Evolutionary conservation across 306 rosid species (phyloP), one percentile per base, ranked within the genome.

Genomic region (Casuarina cunninghamiana): DNA sequence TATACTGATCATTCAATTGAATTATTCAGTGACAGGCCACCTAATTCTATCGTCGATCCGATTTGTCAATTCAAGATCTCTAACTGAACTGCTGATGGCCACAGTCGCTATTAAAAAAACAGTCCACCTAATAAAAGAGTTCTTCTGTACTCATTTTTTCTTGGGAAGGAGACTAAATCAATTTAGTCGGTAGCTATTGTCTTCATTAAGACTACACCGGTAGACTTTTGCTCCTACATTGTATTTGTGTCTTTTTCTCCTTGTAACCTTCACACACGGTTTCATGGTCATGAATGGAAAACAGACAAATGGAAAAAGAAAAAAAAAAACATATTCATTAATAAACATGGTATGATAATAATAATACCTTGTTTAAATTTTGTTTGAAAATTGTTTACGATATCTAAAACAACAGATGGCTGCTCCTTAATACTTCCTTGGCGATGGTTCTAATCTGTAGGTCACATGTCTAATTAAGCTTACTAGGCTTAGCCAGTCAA

Each of bases 41-140:
- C 90, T 85, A 88, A 80, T 83, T 83, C 10, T 11, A 62, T 16
- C 32, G 53, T 38, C 46, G 48, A 55, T 45, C 6, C 2, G 16
- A 71, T 70, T 9, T 72, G 43, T 75, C 5, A 6, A 32, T 38
- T 37, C 78, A 75, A 83, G 72, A 68, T 76, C 78, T 84, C 88
- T 84, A 85, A 87, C 87, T 82, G 61, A 84, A 84, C 74, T 84
- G 87, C 78, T 69, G 92, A 86, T 86, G 19, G 78, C 74, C 76
- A 75, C 83, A 81, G 84, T 85, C 84, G 72, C 78, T 42, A 63
- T 73, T 84, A 43, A 5, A 10, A 43, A 61, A 55, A 63, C 16
- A 17, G 62, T 54, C 75, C 57, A 35, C n/a, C 74, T 46, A 51
- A n/a, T 54, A 61, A 41, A 73, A 67, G 60, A 65, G 32, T 19